Evolutionary conservation across 2,329 filamentous ascomycete genomes (phyloP), one percentile per base, ranked within the genome.

Genomic region (Alternaria sp.): DNA sequence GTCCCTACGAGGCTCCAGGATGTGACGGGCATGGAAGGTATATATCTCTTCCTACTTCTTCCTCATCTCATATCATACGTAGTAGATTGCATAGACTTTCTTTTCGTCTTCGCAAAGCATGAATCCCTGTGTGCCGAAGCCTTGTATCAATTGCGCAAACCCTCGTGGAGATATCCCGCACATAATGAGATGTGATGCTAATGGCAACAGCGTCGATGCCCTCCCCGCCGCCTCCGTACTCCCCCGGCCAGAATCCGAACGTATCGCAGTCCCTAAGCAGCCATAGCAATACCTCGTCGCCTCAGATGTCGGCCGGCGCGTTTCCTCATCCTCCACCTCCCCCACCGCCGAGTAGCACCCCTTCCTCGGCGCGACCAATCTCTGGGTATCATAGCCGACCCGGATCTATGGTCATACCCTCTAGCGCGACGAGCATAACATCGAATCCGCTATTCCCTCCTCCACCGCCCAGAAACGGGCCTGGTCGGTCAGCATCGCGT

Each of bases 1-100:
- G 74, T 70, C 54, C 72, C 71, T 43, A 65, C 55, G 19, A 76
- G 77, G 43, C 76, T 79, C 17, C 69, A 75, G 59, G 81, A 83
- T 30, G 66, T 81, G 9, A 83, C 82, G 17, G 83, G 81, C 56
- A 84, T 83, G 83, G 83, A 85, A 80, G 81, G 83, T 84, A 80
- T 54, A 63, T 43, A n/a, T 60, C 56, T 61, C 57, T 45, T 59
- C 46, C 23, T 26, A 54, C 36, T 57, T 54, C 49, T 21, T 51
- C 61, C 28, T 51, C 25, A 10, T 36, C 40, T 25, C 57, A 52
- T 32, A 21, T 23, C n/a, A 12, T 36, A 54, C 49, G 46, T 55
- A 59, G 45, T 40, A 26, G 46, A 46, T 49, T 30, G 26, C 32
- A 25, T 64, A 55, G 26, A 55, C 26, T 19, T 40, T 21, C 36